Conservation (phyloP, 148 eudicot species). For the Dysphania ambrosioides region DNA sequence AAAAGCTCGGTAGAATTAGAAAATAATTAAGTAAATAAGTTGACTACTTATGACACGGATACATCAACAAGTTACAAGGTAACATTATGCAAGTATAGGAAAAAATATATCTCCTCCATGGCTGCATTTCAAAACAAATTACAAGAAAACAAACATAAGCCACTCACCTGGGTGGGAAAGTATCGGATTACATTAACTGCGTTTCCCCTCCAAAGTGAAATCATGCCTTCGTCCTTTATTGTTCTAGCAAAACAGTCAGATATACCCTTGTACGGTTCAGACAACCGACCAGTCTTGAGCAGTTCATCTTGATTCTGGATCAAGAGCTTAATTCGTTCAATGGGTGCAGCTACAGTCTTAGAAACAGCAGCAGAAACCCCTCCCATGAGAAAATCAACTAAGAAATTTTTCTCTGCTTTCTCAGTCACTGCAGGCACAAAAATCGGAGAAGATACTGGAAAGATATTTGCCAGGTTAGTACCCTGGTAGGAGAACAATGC, state of each 20-base stretch:
- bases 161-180: constrained; percentile 72
- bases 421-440: constrained; percentile 48
- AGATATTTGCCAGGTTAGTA: constrained; percentile 22
- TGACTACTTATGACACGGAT: too few relatives aligned
- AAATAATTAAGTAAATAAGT: too few relatives aligned
- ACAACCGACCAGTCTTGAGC: constrained; percentile 65
- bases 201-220: constrained; percentile 72
- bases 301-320: constrained; percentile 79
- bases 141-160: neutral
- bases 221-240: constrained; percentile 65
- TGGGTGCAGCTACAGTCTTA: too few relatives aligned
- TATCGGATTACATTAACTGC: constrained; percentile 75
- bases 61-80: neutral
- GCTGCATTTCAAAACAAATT: neutral
- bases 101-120: neutral
- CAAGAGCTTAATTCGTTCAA: too few relatives aligned
- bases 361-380: too few relatives aligned
- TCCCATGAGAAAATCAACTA: constrained; percentile 58
- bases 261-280: constrained; percentile 72
- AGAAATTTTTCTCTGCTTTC: constrained; percentile 33
- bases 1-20: too few relatives aligned
- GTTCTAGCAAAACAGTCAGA: constrained; percentile 64
- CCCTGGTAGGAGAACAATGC: constrained; percentile 16
- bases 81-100: neutral
- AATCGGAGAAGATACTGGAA: constrained; percentile 37